Percentiles rank a stretch among this genome's conserved stretches.
These are phyloP conservation scores for Trametes villosa DNA, from an alignment of 768 basidiomycete genomes.

Conservation along the genomic window DNA sequence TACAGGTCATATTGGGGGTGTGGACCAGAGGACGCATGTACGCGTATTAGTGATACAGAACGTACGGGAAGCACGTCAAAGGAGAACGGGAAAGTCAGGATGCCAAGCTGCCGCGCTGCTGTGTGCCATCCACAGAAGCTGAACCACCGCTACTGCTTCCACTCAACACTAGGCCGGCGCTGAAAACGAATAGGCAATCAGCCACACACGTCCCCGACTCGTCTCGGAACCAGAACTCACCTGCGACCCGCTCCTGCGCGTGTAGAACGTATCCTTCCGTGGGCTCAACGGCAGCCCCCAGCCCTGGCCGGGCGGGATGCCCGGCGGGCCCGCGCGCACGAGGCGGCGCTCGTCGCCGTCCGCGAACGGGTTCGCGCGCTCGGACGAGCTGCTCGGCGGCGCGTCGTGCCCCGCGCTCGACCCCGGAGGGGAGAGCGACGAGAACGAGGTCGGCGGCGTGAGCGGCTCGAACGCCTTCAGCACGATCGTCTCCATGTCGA, in stretches of 20 bases:
- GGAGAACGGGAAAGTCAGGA: neutral
- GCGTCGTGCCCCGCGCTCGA: slow-evolving; percentile 20
- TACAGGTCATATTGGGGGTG: neutral
- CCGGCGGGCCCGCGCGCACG: slow-evolving; percentile 6
- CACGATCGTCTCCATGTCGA: slow-evolving; percentile 6
- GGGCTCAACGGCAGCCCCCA: slow-evolving; percentile 4
- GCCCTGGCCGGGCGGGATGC: neutral
- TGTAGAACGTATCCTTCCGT: slow-evolving; percentile 19
- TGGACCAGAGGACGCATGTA: neutral
- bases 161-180: slow-evolving; percentile 24
- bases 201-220: neutral
- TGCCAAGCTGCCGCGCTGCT: neutral
- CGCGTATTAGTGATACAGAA: slow-evolving; percentile 5
- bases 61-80: too few relatives aligned
- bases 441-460: slow-evolving; percentile 47
- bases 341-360: neutral
- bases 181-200: neutral
- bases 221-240: neutral
- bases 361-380: slow-evolving; percentile 16
- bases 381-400: neutral
- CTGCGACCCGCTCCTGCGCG: slow-evolving; percentile 10
- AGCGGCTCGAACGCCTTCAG: slow-evolving; percentile 37
- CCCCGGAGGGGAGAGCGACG: slow-evolving; percentile 34
- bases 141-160: slow-evolving; percentile 3
- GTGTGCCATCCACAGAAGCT: neutral